Base-by-base conservation (phyloP, 2,329 filamentous ascomycete species). In the Paradendryphiella salina region DNA sequence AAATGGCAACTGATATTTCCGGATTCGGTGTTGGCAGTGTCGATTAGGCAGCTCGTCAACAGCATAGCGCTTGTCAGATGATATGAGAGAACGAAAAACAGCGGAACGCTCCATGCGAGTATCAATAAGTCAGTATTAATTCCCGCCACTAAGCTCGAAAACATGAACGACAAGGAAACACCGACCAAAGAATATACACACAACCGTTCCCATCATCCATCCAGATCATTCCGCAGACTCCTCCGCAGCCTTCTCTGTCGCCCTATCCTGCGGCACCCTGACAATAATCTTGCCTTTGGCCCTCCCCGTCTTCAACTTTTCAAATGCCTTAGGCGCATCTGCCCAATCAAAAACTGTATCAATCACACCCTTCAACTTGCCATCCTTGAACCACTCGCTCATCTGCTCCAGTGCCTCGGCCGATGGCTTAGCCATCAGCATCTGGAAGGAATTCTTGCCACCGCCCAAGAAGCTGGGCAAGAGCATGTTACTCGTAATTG, bases 221-320 rank as follows among this genome's bases (percentile, higher is more conserved):
- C 18, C 5, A 11, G 11, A 6, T 21, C 32, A 11, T 26, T 23
- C 47, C 11, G 43, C 26, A 33, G n/a, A 35, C 4, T 10, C 48
- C 7, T 15, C 32, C 15, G 21, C 37, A 18, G 18, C 45, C 38
- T 53, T 50, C 4, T 63, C 54, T 34, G 70, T 58, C 37, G 57
- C 37, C 37, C 48, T 50, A 5, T 61, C 55, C 32, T 69, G 57
- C 45, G 59, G 64, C 29, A 73, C 66, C 40, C 61, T 66, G 8
- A 78, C 59, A 3, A 87, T 75, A 55, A 88, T 71, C 72, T 88
- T 88, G 0, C 85, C 85, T 54, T 72, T 80, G 1, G 80, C 76
- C 28, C 79, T 76, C 0, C 80, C 80, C 0, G 74, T 79, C 71
- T 81, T 84, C 61, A 87, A 63, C 63, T 77, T 83, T 65, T 80